Conservation (phyloP, 345 rosid species). For the Populus simonii region DNA sequence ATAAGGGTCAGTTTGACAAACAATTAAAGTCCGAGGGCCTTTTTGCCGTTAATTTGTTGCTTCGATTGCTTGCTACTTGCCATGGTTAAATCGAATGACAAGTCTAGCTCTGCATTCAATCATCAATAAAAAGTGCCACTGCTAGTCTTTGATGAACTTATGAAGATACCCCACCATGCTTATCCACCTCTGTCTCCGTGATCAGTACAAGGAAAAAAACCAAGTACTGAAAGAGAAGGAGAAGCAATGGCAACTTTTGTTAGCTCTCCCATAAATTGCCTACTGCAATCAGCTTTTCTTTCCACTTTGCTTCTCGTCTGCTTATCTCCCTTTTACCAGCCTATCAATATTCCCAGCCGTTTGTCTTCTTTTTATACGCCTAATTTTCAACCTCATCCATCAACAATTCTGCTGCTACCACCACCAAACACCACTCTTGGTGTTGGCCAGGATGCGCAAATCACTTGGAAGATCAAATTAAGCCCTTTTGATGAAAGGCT, state of each 20-base stretch:
- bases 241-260: neutral
- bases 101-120: neutral
- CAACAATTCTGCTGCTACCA: neutral
- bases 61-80: no score
- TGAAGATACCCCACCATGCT: no score
- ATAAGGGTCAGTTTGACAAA: neutral
- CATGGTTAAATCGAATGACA: neutral
- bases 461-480: no score
- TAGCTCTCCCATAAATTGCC: neutral
- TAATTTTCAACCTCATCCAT: neutral
- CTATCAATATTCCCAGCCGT: neutral
- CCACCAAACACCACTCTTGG: neutral
- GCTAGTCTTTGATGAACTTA: no score
- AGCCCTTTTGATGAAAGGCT: neutral
- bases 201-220: no score
- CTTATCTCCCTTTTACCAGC: neutral
- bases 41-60: no score
- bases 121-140: neutral
- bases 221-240: no score
- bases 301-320: neutral
- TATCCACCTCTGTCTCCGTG: no score
- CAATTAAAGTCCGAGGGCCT: neutral
- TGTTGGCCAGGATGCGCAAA: no score
- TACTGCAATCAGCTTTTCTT: neutral
- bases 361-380: neutral